Evolutionary conservation across 2,329 filamentous ascomycete genomes (phyloP), one percentile per base, ranked within the genome.

Genomic region (Epichloe gansuensis): DNA sequence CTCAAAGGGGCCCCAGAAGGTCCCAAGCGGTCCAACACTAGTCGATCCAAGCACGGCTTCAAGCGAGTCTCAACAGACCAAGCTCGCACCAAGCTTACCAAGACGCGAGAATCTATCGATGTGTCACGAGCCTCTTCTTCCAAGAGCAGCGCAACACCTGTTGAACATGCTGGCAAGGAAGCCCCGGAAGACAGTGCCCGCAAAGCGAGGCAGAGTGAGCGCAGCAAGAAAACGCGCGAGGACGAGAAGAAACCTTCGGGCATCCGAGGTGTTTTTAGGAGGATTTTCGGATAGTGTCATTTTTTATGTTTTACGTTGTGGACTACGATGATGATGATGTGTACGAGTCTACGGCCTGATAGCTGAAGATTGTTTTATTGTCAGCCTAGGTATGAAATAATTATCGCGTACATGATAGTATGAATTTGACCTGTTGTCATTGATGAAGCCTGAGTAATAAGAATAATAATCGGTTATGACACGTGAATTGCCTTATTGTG

Each of bases 261-360:
- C 1, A 52, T 71, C 51, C 65, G 64, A 53, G 65, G 61, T 8
- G 58, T 63, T n/a, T 62, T 71, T 39, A 71, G 67, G 61, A 67
- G 63, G 54, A 35, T 71, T 9, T 70, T 71, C 51, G 59, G 47
- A 35, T 36, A 42, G 38, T 44, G 21, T 46, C 34, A n/a, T 17
- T 43, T 49, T 49, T 21, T 21, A 12, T 44, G 31, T 23, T 47
- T 51, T 41, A 50, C 35, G 41, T 47, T 51, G 51, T 43, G 43
- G 35, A 48, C 35, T 50, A 42, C 42, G 41, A 55, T 46, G 51
- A 50, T 52, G 51, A 51, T 56, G 53, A 56, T 47, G 25, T 53
- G 38, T 51, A 51, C 38, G 53, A 47, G 38, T 44, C 17, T 49
- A 47, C 15, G 45, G 34, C 43, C 47, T 42, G 25, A 21, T 34